Base-by-base conservation (phyloP, 805 yeast species). In the Teunomyces pallodes region DNA sequence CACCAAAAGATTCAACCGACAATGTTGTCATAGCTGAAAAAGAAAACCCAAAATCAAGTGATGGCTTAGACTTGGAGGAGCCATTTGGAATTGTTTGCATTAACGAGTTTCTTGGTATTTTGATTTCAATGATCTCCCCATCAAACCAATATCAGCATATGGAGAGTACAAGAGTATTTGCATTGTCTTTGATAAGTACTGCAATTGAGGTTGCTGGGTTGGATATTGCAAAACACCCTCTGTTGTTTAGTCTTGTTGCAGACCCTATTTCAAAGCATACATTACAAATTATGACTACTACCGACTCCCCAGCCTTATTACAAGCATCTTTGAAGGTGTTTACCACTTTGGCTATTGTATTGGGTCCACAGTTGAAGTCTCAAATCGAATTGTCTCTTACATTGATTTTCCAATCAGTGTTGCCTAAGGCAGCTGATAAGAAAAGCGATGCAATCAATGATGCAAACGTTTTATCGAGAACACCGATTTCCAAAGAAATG, bases 201-300 rank as follows among this genome's bases (percentile, higher is more conserved):
- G 86, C 95, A 0, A 76, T 94, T 43, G 98, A 94, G 65, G 84
- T 88, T 4, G 75, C 90, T 9, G 97, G 97, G 2, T 70, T 74
- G 46, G 74, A 71, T 12, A 75, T 90, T 45, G 70, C 75, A 1
- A 50, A 55, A 10, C 92, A 87, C 60, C 82, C 87, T 2, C 75
- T 84, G 3, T 69, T 91, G 41, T 77, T 89, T 62, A 78, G 76
- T 14, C 69, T 90, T 26, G 78, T 89, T 8, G 80, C 92, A 1
- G 94, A 90, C 58, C 84, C 87, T 8, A 79, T 91, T n/a, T 88
- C 90, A 64, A 92, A 90, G 61, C 87, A 89, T 59, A 76, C 91
- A 27, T 80, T 92, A 41, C 94, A 84, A 62, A 79, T 90, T 26
- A 81, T 90, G 28, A 87, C 95, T 52, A 77, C 81, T 30, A 74